These are phyloP conservation scores for Solanum hybrid DNA, from an alignment of 305 asterid species.

Conservation along the genomic window DNA sequence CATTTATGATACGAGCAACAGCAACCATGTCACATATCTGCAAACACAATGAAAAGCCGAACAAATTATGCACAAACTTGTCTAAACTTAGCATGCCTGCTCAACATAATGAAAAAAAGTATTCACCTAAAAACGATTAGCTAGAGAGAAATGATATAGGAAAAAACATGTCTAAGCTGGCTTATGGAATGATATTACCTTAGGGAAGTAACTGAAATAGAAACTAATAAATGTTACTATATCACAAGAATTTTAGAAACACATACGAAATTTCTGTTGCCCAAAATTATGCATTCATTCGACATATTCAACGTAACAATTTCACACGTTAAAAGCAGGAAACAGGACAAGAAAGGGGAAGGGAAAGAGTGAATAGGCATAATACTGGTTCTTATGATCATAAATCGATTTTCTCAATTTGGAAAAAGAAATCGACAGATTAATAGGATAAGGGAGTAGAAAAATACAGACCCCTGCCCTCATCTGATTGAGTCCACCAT, in stretches of 20 bases:
- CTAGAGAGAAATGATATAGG: not conserved
- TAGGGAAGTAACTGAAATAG: not conserved
- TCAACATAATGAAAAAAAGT: too few species aligned
- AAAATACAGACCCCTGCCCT: constrained; percentile 6
- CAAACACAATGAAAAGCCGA: not conserved
- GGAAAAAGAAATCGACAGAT: not conserved
- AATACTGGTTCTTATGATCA: not conserved
- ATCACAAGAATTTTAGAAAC: not conserved
- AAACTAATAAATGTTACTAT: too few species aligned
- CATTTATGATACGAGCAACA: constrained; percentile 86
- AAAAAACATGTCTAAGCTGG: not conserved
- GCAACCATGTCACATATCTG: constrained; percentile 99
- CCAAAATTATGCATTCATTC: not conserved
- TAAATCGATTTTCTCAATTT: not conserved
- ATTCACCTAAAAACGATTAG: too few species aligned
- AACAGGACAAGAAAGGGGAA: not conserved
- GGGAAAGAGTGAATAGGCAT: not conserved
- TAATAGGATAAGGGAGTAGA: not conserved
- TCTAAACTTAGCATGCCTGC: too few species aligned
- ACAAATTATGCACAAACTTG: not conserved
- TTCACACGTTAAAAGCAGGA: not conserved
- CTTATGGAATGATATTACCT: not conserved
- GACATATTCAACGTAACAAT: not conserved
- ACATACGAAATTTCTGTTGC: not conserved
- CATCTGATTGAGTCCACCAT: constrained; percentile 71